Conservation (phyloP, 345 rosid species). For the Conringia planisiliqua region DNA sequence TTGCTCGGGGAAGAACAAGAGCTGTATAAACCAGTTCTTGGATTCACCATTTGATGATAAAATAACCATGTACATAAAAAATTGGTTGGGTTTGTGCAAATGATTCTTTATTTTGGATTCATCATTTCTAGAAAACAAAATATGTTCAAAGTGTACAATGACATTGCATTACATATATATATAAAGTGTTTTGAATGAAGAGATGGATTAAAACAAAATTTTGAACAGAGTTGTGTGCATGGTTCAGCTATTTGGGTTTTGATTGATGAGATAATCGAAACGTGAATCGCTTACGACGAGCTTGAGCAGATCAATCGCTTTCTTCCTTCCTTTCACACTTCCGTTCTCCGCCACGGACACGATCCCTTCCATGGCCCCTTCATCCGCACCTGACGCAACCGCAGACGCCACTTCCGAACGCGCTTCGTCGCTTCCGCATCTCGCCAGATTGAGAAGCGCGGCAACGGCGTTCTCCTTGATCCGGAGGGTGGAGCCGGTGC, state of each 20-base stretch:
- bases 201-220: not conserved
- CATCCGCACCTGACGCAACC: constrained; percentile 33
- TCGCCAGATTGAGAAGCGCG: constrained; percentile 67
- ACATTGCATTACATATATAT: not conserved
- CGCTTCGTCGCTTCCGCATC: constrained; percentile 53
- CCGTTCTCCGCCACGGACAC: constrained; percentile 57
- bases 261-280: constrained; percentile 31
- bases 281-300: constrained; percentile 38
- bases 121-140: constrained; percentile 6
- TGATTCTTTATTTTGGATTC: not conserved
- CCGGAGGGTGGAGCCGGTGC: constrained; percentile 61
- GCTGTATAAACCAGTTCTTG: constrained; percentile 18
- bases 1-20: constrained; percentile 55
- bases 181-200: constrained; percentile 12
- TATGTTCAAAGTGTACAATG: constrained; percentile 25
- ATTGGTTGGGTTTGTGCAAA: not conserved
- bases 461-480: constrained; percentile 78
- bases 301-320: constrained; percentile 55
- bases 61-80: not conserved
- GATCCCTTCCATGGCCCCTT: constrained; percentile 56
- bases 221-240: not conserved
- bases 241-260: constrained; percentile 1
- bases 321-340: constrained; percentile 58
- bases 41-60: not conserved
- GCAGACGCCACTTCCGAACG: constrained; percentile 47